phyloP scores from a whole-genome alignment of 75 land plant species.

The Picea glauca region DNA sequence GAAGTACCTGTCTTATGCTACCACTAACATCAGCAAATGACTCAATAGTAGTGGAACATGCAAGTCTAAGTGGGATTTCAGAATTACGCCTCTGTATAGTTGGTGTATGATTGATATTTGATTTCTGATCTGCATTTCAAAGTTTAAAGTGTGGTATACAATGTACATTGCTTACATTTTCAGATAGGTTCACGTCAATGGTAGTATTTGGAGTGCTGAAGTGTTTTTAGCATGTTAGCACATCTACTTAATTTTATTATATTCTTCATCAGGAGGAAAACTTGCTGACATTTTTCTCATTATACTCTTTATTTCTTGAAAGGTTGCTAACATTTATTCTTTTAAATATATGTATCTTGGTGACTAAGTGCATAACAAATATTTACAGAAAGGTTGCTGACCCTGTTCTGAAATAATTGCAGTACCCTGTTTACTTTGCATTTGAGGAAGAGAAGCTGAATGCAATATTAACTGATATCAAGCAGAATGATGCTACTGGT shows the following conservation, averaged over 20 bases:
- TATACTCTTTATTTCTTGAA: background rate
- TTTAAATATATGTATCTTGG: background rate
- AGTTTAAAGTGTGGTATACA: too few relatives aligned
- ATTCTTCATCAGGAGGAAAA: background rate
- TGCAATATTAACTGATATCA: conserved; percentile 61
- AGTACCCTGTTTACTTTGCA: conserved; percentile 99
- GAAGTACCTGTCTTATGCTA: too few relatives aligned
- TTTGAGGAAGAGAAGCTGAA: conserved; percentile 70
- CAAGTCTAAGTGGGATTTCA: background rate
- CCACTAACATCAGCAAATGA: too few relatives aligned
- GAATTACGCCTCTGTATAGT: background rate
- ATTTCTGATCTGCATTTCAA: background rate
- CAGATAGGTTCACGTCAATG: background rate
- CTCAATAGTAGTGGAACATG: too few relatives aligned
- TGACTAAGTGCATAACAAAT: background rate
- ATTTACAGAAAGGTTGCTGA: background rate
- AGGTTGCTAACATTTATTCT: background rate
- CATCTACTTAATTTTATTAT: background rate
- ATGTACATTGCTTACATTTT: background rate
- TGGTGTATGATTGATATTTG: background rate
- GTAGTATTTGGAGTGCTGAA: background rate
- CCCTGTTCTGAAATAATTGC: conserved; percentile 19
- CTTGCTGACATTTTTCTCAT: background rate
- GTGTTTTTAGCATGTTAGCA: background rate
- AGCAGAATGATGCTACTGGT: conserved; percentile 72